Evolutionary conservation across 2,329 filamentous ascomycete species (phyloP), one percentile per base, ranked within the genome.

Genomic region (Metarhizium album): DNA sequence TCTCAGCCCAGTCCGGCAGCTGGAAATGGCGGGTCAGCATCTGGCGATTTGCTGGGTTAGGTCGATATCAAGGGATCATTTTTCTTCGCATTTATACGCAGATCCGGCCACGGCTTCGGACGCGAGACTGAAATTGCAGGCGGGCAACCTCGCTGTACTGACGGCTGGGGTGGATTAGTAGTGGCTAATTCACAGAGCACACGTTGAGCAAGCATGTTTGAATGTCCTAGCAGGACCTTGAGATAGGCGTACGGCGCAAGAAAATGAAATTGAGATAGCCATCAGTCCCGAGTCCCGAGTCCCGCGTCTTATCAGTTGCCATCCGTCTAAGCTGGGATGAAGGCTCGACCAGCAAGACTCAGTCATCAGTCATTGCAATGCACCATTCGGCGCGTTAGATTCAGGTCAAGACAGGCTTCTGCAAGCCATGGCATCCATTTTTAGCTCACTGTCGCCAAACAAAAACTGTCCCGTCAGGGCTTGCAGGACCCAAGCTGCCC

Each of bases 11-110:
- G 60, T 53, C 57, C 56, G 38, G 53, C 63, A 23, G 60, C 60
- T 46, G 42, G 48, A 20, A 60, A 64, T 42, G 59, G 60, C 50
- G 73, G 71, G 6, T 65, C 67, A 53, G 66, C 64, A 20, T 64
- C 76, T 45, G 71, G 72, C 51, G 75, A 78, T 61, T 60, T 78
- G 52, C 70, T 78, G 40, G 74, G 74, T 27, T 72, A 64, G 65
- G 49, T 14, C 24, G 47, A 20, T 8, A 31, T 43, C 20, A 8
- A 3, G n/a, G 29, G 11, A 22, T 38, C 38, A n/a, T 42, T 42
- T 46, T 42, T 18, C 27, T 8, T 47, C 9, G 16, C 14, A 6
- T 24, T 42, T 43, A 23, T 24, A 23, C 40, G 18, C 40, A 8
- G 16, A 23, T 20, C 11, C 13, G 7, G 40, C 40, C 24, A 43